A percentile compares a stretch with the other conserved stretches of the same genome.
phyloP scores from a whole-genome alignment of 352 stramenopile genomes.

The Phytophthora gonapodyides region DNA sequence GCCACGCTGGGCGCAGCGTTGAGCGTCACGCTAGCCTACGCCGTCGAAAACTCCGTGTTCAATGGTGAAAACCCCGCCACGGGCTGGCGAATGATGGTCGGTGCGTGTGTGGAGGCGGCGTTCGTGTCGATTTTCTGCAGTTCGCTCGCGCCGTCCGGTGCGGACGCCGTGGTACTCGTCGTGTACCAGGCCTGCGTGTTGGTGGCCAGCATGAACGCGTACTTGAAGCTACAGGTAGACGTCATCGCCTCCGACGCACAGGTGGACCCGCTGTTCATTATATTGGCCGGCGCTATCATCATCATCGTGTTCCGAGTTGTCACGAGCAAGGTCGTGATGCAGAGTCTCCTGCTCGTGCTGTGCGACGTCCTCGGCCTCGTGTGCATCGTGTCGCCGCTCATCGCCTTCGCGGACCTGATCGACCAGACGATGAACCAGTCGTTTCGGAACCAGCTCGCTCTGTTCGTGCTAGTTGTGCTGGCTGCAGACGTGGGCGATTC shows the following conservation, averaged over 20 bases:
- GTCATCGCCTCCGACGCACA: constrained; percentile 39
- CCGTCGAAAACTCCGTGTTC: constrained; percentile 38
- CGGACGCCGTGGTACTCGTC: constrained; percentile 45
- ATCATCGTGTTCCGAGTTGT: constrained; percentile 53
- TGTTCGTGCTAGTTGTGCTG: constrained; percentile 54
- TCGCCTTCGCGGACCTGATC: constrained; percentile 50
- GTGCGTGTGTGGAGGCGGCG: constrained; percentile 31
- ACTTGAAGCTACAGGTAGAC: constrained; percentile 45
- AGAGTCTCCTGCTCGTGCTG: constrained; percentile 47
- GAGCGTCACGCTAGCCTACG: constrained; percentile 30
- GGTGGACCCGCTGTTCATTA: constrained; percentile 52
- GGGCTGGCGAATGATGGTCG: constrained; percentile 46
- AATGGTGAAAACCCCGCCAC: constrained; percentile 12
- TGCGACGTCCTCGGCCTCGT: constrained; percentile 49
- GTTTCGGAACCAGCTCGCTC: constrained; percentile 45
- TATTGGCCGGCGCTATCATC: constrained; percentile 43
- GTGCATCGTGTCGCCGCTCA: constrained; percentile 45
- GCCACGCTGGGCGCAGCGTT: constrained; percentile 20
- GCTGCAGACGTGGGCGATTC: constrained; percentile 48
- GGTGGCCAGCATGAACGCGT: constrained; percentile 56
- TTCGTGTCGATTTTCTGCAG: constrained; percentile 43
- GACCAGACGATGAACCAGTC: constrained; percentile 38
- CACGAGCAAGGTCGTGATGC: constrained; percentile 56
- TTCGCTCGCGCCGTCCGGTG: constrained; percentile 39
- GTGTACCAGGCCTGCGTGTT: constrained; percentile 55